These are phyloP conservation scores for Botrytis cinerea DNA, from an alignment of 2,329 filamentous ascomycete genomes.

Conservation along the genomic window DNA sequence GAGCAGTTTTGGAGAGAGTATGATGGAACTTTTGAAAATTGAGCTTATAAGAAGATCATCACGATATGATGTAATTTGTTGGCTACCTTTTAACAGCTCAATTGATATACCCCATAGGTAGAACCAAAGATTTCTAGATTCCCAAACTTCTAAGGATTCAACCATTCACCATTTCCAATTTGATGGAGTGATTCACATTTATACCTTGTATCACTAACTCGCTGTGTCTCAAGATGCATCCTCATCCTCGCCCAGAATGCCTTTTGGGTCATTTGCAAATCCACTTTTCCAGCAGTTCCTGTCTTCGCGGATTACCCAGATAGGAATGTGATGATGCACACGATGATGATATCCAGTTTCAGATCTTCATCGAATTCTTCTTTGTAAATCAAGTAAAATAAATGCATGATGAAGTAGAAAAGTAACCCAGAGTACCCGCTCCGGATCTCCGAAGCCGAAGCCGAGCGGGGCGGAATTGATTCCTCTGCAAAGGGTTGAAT, in stretches of 20 bases:
- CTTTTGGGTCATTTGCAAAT: background rate
- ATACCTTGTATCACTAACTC: background rate
- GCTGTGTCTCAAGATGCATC: background rate
- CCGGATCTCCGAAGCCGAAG: constrained; percentile 1
- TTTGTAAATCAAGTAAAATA: background rate
- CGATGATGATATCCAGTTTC: background rate
- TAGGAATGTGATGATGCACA: background rate
- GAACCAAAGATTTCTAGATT: constrained; percentile 7
- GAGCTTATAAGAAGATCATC: constrained; percentile 7
- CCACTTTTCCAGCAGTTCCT: background rate
- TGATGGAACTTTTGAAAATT: background rate
- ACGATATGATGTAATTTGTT: constrained; percentile 19
- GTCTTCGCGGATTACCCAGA: background rate
- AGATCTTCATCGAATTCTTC: background rate
- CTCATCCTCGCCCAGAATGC: no score
- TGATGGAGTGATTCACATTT: background rate
- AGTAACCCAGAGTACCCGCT: background rate
- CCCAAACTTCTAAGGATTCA: background rate
- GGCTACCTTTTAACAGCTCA: constrained; percentile 3
- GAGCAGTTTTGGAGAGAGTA: background rate
- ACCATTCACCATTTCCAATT: background rate
- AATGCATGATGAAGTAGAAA: background rate
- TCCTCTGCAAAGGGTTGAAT: background rate
- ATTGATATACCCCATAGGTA: constrained; percentile 18
- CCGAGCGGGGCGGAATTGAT: background rate